These are phyloP conservation scores for Penicillium sp. DNA, from an alignment of 2,329 filamentous ascomycete genomes.

Conservation along the genomic window DNA sequence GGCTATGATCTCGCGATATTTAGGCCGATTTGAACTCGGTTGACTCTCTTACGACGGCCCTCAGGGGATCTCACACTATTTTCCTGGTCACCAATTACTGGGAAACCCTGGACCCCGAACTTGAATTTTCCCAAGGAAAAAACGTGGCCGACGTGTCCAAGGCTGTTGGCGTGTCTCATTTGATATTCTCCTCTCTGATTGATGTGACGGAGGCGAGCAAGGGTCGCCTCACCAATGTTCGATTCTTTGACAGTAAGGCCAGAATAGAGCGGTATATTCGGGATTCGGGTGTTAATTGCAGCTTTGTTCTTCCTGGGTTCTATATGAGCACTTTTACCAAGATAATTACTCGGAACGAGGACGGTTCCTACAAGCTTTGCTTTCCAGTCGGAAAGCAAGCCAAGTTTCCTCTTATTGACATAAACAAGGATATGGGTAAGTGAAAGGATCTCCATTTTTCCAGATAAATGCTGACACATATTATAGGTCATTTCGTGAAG, in stretches of 20 bases:
- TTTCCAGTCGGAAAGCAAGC: constrained; percentile 10
- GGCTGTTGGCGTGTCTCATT: constrained; percentile 10
- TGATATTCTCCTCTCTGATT: constrained; percentile 15
- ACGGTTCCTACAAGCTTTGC: constrained; percentile 12
- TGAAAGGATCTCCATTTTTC: constrained; percentile 32
- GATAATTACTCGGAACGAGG: constrained; percentile 9
- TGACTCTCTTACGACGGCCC: constrained; percentile 7
- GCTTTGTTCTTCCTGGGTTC: constrained; percentile 48
- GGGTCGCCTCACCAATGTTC: constrained; percentile 19
- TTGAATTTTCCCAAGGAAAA: constrained; percentile 15
- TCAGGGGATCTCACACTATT: constrained; percentile 15
- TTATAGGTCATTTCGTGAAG: constrained; percentile 5
- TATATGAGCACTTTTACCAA: constrained; percentile 42
- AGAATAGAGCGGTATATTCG: constrained; percentile 45
- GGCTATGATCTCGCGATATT: background rate
- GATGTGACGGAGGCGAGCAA: constrained; percentile 11
- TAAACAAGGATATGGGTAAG: constrained; percentile 49
- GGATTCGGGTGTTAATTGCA: constrained; percentile 36
- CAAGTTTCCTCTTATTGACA: constrained; percentile 16
- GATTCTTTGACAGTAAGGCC: constrained; percentile 50
- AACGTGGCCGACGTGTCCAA: constrained; percentile 15
- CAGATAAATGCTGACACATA: background rate
- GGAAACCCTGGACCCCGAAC: constrained; percentile 9
- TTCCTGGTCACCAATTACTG: constrained; percentile 22
- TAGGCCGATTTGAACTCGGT: constrained; percentile 4